Base-by-base conservation (phyloP, 768 basidiomycete species). In the Lanmaoa pseudosensibilis region DNA sequence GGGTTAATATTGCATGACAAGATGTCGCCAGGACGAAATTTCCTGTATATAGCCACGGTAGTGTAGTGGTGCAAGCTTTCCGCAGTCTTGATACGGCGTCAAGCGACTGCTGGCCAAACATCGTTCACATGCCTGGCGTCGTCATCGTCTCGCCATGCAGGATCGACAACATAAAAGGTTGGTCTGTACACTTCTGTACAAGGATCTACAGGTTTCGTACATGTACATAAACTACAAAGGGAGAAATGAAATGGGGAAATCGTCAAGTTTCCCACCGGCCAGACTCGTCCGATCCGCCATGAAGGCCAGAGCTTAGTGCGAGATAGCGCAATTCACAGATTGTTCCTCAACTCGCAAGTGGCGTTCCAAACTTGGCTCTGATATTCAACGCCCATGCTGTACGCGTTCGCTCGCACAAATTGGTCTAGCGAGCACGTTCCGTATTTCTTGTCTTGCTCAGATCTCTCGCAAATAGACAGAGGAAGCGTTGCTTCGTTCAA, bases 401-500 rank as follows among this genome's bases (percentile, higher is more conserved):
- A 67, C 25, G 45, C 41, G 39, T 75, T 71, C 43, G 66, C 63
- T 41, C 50, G 46, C 41, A 73, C 67, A 36, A 79, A 78, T 25
- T 63, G 62, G 7, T 52, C 61, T 1, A 78, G 59, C 32, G 74
- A 68, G 50, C 78, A 79, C 12, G 75, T 69, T 27, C 78, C 78
- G 43, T 70, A 67, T 48, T n/a, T 43, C 25, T 44, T 50, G 59
- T 77, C 73, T 43, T 57, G 52, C 21, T 46, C 33, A 3, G 67
- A 66, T 61, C 54, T 47, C 18, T 63, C 54, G 61, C 78, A 78
- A 13, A 58, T 63, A 21, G 70, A 55, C 40, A 79, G 66, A 4
- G 78, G 75, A 23, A 75, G 66, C 6, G 75, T 74, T 21, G 67
- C 69, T 39, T 64, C 71, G 60, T 78, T 78, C 58, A 79, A 66